Evolutionary conservation across 176 grass and related monocot genomes (phyloP).

Genomic region (Dendrocalamus sinicus): DNA sequence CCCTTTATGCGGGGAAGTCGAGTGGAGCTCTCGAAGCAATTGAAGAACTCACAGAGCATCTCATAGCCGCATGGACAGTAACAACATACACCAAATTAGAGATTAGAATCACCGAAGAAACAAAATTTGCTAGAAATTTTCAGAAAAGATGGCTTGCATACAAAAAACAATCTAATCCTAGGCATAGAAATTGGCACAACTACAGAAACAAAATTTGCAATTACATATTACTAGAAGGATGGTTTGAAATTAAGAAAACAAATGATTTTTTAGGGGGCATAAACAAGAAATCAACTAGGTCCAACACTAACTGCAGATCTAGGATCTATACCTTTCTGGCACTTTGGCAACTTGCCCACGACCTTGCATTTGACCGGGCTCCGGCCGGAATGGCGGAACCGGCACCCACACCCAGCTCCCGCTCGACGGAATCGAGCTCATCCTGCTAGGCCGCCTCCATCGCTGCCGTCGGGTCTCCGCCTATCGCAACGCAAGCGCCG

Average conservation of each 20-base stretch:
- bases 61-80: conserved; percentile 56
- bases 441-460: conserved; percentile 16
- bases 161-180: not conserved
- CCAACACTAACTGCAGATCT: not conserved
- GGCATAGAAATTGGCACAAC: not conserved
- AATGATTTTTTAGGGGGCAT: not conserved
- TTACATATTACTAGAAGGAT: not conserved
- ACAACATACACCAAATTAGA: not conserved
- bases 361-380: conserved; percentile 44
- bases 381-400: not conserved
- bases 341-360: conserved; percentile 63
- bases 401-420: conserved; percentile 44
- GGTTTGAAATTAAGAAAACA: not conserved
- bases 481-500: conserved; percentile 50
- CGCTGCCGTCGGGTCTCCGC: not conserved
- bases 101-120: not conserved
- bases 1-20: conserved; percentile 71
- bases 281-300: not conserved
- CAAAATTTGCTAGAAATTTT: not conserved
- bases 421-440: conserved; percentile 50
- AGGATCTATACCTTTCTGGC: conserved; percentile 50
- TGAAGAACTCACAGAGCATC: conserved; percentile 80
- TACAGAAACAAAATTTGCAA: not conserved
- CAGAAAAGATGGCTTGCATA: not conserved
- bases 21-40: conserved; percentile 77